phyloP scores from a whole-genome alignment of 208 protist genomes.

The Wallacemonas rigidus region DNA sequence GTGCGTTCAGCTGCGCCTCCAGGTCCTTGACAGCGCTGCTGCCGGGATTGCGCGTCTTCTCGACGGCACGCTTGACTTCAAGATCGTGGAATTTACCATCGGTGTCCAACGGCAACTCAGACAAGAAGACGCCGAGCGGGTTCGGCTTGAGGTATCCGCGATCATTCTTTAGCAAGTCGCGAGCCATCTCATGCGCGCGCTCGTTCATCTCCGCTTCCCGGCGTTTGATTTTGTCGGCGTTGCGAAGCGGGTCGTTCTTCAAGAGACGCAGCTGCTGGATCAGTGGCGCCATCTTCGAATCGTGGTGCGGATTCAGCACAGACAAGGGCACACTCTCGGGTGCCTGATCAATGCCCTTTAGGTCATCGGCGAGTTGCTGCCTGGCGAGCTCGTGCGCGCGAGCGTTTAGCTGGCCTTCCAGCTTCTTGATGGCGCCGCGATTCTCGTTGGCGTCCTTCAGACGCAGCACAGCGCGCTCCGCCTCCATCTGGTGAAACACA shows the following conservation, averaged over 20 bases:
- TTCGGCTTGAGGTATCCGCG: constrained; percentile 44
- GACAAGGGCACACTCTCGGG: constrained; percentile 60
- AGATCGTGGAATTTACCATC: constrained; percentile 54
- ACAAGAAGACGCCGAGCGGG: constrained; percentile 57
- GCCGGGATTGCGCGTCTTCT: constrained; percentile 35
- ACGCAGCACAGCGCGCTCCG: constrained; percentile 47
- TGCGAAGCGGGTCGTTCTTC: constrained; percentile 52
- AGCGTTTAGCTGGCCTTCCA: constrained; percentile 62
- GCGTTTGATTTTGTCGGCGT: constrained; percentile 54
- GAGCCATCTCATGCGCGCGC: constrained; percentile 50
- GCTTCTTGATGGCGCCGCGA: constrained; percentile 30
- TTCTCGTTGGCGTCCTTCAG: constrained; percentile 53
- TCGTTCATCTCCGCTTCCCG: constrained; percentile 57
- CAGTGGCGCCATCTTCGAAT: constrained; percentile 41
- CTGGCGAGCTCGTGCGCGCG: constrained; percentile 60
- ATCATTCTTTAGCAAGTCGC: constrained; percentile 42
- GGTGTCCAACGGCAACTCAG: constrained; percentile 56
- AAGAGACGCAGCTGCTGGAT: constrained; percentile 56
- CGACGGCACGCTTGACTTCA: constrained; percentile 46
- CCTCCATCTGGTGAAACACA: constrained; percentile 52
- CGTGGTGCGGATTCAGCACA: constrained; percentile 60
- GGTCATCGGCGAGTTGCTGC: constrained; percentile 60
- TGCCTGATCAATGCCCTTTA: constrained; percentile 48
- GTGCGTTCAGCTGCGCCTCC: constrained; percentile 53
- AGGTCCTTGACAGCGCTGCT: constrained; percentile 34